These are phyloP conservation scores for Avena sativa DNA, from an alignment of 176 grass and related monocot genomes.

Conservation along the genomic window DNA sequence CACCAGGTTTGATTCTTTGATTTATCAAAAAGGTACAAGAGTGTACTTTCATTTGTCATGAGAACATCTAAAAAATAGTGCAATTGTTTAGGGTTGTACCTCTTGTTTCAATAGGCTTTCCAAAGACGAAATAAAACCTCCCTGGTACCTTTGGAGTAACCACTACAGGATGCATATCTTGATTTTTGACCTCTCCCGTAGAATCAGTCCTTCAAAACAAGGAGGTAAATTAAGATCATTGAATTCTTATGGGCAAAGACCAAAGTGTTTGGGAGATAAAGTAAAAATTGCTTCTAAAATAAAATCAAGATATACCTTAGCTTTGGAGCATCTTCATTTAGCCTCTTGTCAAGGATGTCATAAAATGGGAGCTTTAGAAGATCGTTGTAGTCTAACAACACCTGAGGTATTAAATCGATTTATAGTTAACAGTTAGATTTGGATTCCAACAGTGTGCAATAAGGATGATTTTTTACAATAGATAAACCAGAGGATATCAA, in stretches of 20 bases:
- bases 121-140: slow-evolving; percentile 83
- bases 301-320: slow-evolving; percentile 58
- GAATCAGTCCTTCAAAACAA: slow-evolving; percentile 56
- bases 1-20: neutral
- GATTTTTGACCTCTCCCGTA: slow-evolving; percentile 71
- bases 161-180: slow-evolving; percentile 63
- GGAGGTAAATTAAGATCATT: neutral
- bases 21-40: neutral
- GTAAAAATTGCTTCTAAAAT: neutral
- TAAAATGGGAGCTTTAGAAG: slow-evolving; percentile 87
- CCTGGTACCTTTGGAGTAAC: slow-evolving; percentile 75
- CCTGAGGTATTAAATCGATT: slow-evolving; percentile 43
- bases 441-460: neutral
- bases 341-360: slow-evolving; percentile 60
- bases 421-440: slow-evolving; percentile 2
- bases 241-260: neutral
- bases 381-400: slow-evolving; percentile 90
- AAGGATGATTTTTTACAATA: neutral
- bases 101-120: slow-evolving; percentile 87
- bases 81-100: slow-evolving; percentile 42
- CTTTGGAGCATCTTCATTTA: slow-evolving; percentile 63
- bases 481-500: neutral
- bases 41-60: neutral
- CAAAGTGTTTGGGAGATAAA: neutral
- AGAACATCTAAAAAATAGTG: neutral